Evolutionary conservation across 2,329 filamentous ascomycete genomes (phyloP).

Genomic region (Fusarium hainanense): DNA sequence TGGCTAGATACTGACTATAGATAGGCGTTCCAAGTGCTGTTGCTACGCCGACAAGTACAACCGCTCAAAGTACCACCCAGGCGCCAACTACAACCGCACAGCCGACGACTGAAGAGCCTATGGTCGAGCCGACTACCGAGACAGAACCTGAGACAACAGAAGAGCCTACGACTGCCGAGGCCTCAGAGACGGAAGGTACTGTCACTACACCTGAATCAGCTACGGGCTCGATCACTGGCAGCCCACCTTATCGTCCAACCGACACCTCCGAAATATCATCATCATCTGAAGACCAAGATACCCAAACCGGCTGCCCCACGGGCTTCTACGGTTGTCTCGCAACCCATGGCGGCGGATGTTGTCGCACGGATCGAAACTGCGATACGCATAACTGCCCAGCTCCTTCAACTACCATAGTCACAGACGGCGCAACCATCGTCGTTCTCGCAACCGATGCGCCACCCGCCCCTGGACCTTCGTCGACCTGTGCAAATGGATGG

Average conservation of each 20-base stretch:
- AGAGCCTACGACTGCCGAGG: constrained; percentile 18
- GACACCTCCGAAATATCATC: constrained; percentile 46
- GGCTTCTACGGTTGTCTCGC: constrained; percentile 94
- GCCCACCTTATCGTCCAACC: constrained; percentile 62
- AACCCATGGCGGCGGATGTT: constrained; percentile 85
- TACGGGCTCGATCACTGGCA: constrained; percentile 53
- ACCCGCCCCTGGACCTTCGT: constrained; percentile 53
- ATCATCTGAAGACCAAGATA: constrained; percentile 49
- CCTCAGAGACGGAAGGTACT: constrained; percentile 36
- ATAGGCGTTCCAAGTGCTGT: constrained; percentile 50
- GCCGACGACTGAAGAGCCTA: constrained; percentile 52
- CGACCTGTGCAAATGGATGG: constrained; percentile 82
- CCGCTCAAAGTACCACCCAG: constrained; percentile 33
- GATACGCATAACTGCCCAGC: constrained; percentile 81
- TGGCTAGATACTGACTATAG: constrained; percentile 10
- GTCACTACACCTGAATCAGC: constrained; percentile 46
- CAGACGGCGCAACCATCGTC: constrained; percentile 76
- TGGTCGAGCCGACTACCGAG: constrained; percentile 52
- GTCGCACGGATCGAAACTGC: constrained; percentile 87
- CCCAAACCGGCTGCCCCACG: constrained; percentile 73
- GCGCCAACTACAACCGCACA: constrained; percentile 52
- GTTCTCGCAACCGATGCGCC: constrained; percentile 66
- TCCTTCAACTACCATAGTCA: constrained; percentile 71
- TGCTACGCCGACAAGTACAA: constrained; percentile 42
- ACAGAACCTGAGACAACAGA: constrained; percentile 47